Conservation (phyloP, 257 asterid genomes). For the Petrea volubilis region DNA sequence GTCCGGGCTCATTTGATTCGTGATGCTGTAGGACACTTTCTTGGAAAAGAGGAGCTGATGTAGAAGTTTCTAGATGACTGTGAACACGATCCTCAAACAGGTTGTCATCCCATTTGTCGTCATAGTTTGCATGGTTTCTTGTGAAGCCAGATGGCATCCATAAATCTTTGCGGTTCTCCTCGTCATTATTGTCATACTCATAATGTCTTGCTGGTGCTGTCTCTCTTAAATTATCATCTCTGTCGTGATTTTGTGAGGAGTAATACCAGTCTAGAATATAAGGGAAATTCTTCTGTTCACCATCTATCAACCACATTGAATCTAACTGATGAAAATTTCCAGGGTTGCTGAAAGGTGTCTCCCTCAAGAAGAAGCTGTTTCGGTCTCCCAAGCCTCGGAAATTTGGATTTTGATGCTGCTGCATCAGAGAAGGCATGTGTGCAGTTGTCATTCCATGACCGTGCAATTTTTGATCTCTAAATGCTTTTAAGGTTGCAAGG, state of each 20-base stretch:
- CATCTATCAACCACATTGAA: conserved; percentile 68
- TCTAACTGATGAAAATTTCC: conserved; percentile 48
- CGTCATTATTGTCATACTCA: conserved; percentile 27
- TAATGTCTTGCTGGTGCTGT: conserved; percentile 25
- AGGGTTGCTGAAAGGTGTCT: conserved; percentile 25
- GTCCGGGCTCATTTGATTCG: conserved; percentile 28
- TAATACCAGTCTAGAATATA: conserved; percentile 90
- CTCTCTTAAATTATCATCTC: conserved; percentile 30
- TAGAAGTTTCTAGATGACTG: conserved; percentile 64
- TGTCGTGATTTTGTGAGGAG: conserved; percentile 58
- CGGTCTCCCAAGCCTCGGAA: conserved; percentile 39
- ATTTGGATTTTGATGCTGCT: conserved; percentile 46
- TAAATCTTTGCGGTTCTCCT: conserved; percentile 36
- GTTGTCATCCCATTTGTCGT: conserved; percentile 57
- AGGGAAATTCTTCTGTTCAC: conserved; percentile 59
- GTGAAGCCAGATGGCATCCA: conserved; percentile 43
- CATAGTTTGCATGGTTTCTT: conserved; percentile 26
- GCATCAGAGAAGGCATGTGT: conserved; percentile 35
- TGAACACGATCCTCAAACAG: conserved; percentile 43
- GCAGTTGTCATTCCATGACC: conserved; percentile 37
- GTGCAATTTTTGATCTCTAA: conserved; percentile 70
- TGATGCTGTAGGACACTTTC: conserved; percentile 64
- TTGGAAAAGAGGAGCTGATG: conserved; percentile 71
- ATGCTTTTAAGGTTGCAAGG: conserved; percentile 56
- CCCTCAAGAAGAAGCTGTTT: conserved; percentile 45